Percentiles rank a stretch among this genome's conserved stretches.
phyloP scores from a whole-genome alignment of 73 alveolate genomes.

The Paramecium primaurelia region DNA sequence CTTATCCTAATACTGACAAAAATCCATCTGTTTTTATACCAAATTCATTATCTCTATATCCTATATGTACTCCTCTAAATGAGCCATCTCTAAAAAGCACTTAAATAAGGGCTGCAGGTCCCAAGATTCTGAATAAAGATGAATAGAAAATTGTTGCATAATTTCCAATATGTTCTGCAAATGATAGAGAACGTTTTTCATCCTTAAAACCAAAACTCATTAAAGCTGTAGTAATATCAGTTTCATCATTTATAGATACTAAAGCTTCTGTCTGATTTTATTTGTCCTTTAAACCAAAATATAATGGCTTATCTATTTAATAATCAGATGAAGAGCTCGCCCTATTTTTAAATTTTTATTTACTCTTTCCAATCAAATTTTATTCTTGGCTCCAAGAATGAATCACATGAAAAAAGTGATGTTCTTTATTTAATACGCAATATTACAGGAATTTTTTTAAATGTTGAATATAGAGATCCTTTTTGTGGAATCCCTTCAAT shows the following conservation, averaged over 20 bases:
- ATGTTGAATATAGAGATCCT: neutral
- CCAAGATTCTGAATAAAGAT: neutral
- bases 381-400: neutral
- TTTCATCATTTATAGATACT: neutral
- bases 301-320: neutral
- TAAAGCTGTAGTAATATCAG: neutral
- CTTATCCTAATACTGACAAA: neutral
- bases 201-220: constrained; percentile 8
- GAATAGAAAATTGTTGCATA: neutral
- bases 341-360: neutral
- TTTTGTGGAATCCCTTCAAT: neutral
- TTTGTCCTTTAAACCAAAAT: neutral
- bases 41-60: constrained; percentile 41
- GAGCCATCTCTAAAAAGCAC: neutral
- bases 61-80: constrained; percentile 34
- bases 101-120: neutral
- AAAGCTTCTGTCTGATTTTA: neutral
- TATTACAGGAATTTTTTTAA: neutral
- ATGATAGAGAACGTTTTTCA: neutral
- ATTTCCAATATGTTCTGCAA: constrained; percentile 6
- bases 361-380: constrained; percentile 5
- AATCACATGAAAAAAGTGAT: neutral
- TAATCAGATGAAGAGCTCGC: neutral
- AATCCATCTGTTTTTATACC: constrained; percentile 32
- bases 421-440: neutral